Evolutionary conservation across 2,329 filamentous ascomycete genomes (phyloP), one percentile per base, ranked within the genome.

Genomic region (Apiospora pterosperma): DNA sequence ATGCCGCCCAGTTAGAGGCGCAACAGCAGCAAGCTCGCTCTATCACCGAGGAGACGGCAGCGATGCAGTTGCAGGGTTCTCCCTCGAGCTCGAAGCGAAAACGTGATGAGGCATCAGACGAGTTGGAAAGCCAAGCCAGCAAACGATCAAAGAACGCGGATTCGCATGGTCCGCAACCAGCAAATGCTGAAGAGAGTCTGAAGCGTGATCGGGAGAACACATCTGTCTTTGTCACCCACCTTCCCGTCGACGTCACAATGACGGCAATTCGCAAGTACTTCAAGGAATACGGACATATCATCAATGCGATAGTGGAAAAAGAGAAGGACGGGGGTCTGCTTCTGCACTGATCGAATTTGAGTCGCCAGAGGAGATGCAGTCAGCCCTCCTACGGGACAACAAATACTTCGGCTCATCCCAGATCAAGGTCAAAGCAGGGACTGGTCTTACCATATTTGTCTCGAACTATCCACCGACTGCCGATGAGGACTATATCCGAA

Each of bases 161-260:
- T 34, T 19, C 12, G 34, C 60, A 62, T 14, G 28, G 3, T n/a
- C 10, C 8, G 28, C 48, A 55, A n/a, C 7, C 16, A 34, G 28
- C 28, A 55, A 34, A 11, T n/a, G 16, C 19, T 10, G 36, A 38
- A n/a, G 73, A 76, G 44, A 82, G 66, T 75, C 80, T 83, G 36
- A 95, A 92, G 76, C 89, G 96, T 63, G 94, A 99, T 76, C 89
- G 96, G 48, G 96, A 99, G 74, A 91, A 98, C 76, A 90, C 93
- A 0, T 94, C 92, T 0, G 85, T 98, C 59, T 87, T 96, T 62
- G 89, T 97, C 4, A 89, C 86, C 61, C 91, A 93, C 69, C 79
- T 99, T 28, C 93, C 96, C 1, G 71, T 75, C 4, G 86, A 90
- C 63, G 86, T 89, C 0, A 88, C 88, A 0, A 88, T 92, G 72